Evolutionary conservation across 2,329 filamentous ascomycete species (phyloP).

Genomic region (Cylindrodendrum hubeiense): DNA sequence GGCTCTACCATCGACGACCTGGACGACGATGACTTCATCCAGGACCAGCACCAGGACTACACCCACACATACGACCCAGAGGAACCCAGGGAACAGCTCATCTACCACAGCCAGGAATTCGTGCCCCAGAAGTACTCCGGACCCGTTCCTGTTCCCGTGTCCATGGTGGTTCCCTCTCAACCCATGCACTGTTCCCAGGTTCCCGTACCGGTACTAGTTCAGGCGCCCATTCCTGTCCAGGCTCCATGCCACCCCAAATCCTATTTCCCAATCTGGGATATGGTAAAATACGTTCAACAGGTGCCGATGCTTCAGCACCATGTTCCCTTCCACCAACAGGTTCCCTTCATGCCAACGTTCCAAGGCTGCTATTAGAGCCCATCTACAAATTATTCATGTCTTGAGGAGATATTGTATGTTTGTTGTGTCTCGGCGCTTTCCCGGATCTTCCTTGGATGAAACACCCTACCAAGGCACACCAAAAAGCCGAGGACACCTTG

Average conservation of each 20-base stretch:
- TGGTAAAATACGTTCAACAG: slow-evolving; percentile 66
- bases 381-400: background rate
- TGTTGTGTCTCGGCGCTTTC: background rate
- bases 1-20: slow-evolving; percentile 65
- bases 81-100: slow-evolving; percentile 54
- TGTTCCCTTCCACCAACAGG: slow-evolving; percentile 65
- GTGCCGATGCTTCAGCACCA: slow-evolving; percentile 62
- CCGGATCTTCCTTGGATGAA: slow-evolving; percentile 31
- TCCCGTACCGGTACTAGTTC: slow-evolving; percentile 35
- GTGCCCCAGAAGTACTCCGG: slow-evolving; percentile 60
- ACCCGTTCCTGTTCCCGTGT: slow-evolving; percentile 47
- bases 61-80: slow-evolving; percentile 61
- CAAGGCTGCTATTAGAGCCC: slow-evolving; percentile 61
- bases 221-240: slow-evolving; percentile 53
- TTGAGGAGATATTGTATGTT: slow-evolving; percentile 9
- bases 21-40: slow-evolving; percentile 63
- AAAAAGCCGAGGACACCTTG: slow-evolving; percentile 15
- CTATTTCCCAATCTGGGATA: slow-evolving; percentile 63
- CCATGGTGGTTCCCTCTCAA: slow-evolving; percentile 41
- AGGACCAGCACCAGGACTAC: slow-evolving; percentile 59
- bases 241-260: slow-evolving; percentile 60
- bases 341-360: slow-evolving; percentile 64
- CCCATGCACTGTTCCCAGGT: slow-evolving; percentile 49
- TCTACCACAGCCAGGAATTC: slow-evolving; percentile 61
- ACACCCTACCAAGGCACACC: slow-evolving; percentile 26